Base-by-base conservation (phyloP, 1,284 basidiomycete species). In the Sporisorium graminicola region DNA sequence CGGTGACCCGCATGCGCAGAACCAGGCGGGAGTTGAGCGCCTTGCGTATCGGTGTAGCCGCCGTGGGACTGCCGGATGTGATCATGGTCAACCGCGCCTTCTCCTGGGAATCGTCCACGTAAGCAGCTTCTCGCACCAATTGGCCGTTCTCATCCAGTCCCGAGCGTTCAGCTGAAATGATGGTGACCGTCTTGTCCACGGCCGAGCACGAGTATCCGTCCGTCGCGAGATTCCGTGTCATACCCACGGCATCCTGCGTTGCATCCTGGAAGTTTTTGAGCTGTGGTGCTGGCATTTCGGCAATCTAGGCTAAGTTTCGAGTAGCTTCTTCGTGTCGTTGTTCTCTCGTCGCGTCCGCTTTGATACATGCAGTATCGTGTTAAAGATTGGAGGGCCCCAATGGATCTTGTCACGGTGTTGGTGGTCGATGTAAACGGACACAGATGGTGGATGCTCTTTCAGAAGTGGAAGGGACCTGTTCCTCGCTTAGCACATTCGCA, bases 1-100 rank as follows among this genome's bases (percentile, higher is more conserved):
- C 76, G 14, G 61, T 62, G 12, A 76, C 78, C 22, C 74, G 44
- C 80, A 81, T 81, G 58, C 74, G 65, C 16, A 80, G 42, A 2
- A 74, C 63, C 16, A 74, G 57, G 33, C 58, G 75, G 12, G 63
- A 57, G 37, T 80, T 71, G 35, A 77, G 54, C 33, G 73, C 74
- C 35, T 74, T 77, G 22, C 66, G 69, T 16, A 74, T 64, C 24
- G 31, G 20, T 26, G 70, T 69, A 3, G 52, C 31, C 1, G 33
- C 53, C 13, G 67, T 62, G 5, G 62, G 52, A 18, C 31, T 68
- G 12, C 60, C 66, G 2, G 59, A 52, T 0, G 69, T 68, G 37
- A 50, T 56, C 69, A 76, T 72, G 10, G 58, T 59, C 35, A 76
- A 40, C 14, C 49, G 60, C 14, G 49, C 59, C 6, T 49, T 51